phyloP scores from a whole-genome alignment of 768 basidiomycete genomes.

The Termitomyces sp. region DNA sequence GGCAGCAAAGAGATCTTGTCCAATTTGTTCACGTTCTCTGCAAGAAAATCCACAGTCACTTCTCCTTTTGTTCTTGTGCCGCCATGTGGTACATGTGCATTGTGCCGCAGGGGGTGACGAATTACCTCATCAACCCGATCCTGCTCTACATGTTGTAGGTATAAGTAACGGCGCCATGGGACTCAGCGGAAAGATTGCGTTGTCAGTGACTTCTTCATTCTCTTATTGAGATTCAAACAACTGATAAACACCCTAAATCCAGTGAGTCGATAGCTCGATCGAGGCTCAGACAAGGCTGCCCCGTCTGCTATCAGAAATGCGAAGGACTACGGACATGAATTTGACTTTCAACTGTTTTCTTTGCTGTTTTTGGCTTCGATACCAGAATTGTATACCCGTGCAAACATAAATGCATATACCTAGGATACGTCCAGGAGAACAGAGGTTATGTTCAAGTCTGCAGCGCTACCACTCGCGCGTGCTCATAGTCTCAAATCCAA shows the following conservation, averaged over 20 bases:
- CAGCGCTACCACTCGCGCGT: not conserved
- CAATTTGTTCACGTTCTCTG: conserved; percentile 56
- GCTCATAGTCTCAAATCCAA: not conserved
- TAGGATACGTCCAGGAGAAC: not conserved
- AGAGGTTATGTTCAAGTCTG: not conserved
- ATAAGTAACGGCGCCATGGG: conserved; percentile 32
- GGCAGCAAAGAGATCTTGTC: conserved; percentile 60
- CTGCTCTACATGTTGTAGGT: conserved; percentile 39
- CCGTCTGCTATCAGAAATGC: conserved; percentile 61
- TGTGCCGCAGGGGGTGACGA: conserved; percentile 67
- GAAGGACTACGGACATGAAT: conserved; percentile 37
- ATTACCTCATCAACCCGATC: conserved; percentile 58
- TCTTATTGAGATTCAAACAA: conserved; percentile 7
- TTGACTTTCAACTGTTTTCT: not conserved
- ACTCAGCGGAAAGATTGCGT: conserved; percentile 70
- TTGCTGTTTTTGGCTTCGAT: conserved; percentile 7
- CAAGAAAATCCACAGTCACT: conserved; percentile 54
- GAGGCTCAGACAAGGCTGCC: conserved; percentile 64
- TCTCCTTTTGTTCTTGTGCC: conserved; percentile 78
- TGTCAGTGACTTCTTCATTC: conserved; percentile 43
- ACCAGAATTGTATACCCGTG: conserved; percentile 4
- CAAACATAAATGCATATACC: not conserved
- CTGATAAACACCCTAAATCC: not conserved
- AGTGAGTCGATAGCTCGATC: conserved; percentile 71
- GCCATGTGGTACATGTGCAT: conserved; percentile 78